phyloP scores from a whole-genome alignment of 208 protist species.

The Angomonas ambiguus region DNA sequence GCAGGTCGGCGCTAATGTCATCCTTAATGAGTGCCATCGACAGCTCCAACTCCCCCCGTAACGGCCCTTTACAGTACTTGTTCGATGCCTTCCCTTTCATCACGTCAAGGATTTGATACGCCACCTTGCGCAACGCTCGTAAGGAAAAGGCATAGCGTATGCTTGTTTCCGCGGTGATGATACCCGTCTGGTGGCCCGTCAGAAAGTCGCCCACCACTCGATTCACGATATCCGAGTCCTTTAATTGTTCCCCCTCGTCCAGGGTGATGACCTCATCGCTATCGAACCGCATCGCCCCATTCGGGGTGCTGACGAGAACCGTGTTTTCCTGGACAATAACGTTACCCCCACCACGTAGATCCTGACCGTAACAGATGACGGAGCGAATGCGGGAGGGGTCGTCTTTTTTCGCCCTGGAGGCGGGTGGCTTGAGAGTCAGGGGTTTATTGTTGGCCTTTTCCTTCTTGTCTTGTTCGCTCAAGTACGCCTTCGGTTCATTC shows the following conservation, averaged over 20 bases:
- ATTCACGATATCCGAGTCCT: constrained; percentile 51
- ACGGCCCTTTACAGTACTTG: constrained; percentile 11
- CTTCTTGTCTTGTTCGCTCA: constrained; percentile 31
- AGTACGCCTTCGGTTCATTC: constrained; percentile 70
- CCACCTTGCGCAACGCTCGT: constrained; percentile 64
- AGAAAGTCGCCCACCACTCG: constrained; percentile 53
- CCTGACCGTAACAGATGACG: constrained; percentile 61
- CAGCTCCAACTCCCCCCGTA: constrained; percentile 56
- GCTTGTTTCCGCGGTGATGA: constrained; percentile 60
- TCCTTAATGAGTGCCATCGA: constrained; percentile 77
- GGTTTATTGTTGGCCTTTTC: background rate
- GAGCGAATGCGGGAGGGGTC: constrained; percentile 30
- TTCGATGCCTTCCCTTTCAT: constrained; percentile 14
- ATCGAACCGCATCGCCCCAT: constrained; percentile 54
- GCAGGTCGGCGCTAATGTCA: constrained; percentile 57
- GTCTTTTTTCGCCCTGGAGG: constrained; percentile 18
- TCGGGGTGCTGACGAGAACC: constrained; percentile 41
- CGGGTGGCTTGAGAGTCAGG: background rate
- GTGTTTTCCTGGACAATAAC: constrained; percentile 55
- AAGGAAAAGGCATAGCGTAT: constrained; percentile 65
- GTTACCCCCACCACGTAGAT: constrained; percentile 52
- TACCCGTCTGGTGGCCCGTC: constrained; percentile 46
- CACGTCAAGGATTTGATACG: constrained; percentile 40
- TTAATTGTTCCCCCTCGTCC: constrained; percentile 29
- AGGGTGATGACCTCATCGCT: constrained; percentile 63